Conservation (phyloP, 345 rosid species). For the Dipteronia dyeriana region DNA sequence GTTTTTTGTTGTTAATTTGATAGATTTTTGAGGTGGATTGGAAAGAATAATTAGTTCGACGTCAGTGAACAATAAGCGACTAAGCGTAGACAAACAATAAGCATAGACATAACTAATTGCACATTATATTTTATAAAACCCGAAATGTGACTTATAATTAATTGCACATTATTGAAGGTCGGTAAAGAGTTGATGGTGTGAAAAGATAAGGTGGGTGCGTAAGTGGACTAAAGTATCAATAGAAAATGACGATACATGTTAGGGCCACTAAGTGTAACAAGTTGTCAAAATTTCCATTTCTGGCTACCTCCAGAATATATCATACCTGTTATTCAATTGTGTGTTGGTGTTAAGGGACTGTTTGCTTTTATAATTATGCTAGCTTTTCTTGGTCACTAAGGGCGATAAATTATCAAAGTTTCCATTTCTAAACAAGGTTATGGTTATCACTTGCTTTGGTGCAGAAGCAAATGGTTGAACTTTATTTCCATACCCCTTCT, state of each 20-base stretch:
- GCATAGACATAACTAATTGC: no score
- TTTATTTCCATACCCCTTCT: conserved; percentile 16
- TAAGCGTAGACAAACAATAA: no score
- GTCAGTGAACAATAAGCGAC: no score
- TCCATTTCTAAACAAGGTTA: neutral
- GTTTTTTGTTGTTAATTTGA: neutral
- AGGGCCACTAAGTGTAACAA: neutral
- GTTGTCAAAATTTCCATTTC: conserved; percentile 18
- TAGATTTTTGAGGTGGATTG: neutral
- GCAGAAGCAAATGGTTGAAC: conserved; percentile 28
- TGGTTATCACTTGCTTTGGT: conserved; percentile 13
- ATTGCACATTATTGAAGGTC: neutral
- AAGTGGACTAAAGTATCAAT: neutral
- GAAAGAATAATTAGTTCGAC: neutral
- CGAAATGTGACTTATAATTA: no score
- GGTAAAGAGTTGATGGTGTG: neutral
- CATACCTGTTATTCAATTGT: no score
- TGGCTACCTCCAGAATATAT: neutral
- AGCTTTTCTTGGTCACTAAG: no score
- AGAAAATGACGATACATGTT: neutral
- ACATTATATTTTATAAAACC: no score
- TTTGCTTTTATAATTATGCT: no score
- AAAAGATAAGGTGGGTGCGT: neutral
- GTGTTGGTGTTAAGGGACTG: no score
- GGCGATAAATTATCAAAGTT: no score